These are phyloP conservation scores for Rhynchosporium graminicola DNA, from an alignment of 2,329 filamentous ascomycete genomes.

Conservation along the genomic window DNA sequence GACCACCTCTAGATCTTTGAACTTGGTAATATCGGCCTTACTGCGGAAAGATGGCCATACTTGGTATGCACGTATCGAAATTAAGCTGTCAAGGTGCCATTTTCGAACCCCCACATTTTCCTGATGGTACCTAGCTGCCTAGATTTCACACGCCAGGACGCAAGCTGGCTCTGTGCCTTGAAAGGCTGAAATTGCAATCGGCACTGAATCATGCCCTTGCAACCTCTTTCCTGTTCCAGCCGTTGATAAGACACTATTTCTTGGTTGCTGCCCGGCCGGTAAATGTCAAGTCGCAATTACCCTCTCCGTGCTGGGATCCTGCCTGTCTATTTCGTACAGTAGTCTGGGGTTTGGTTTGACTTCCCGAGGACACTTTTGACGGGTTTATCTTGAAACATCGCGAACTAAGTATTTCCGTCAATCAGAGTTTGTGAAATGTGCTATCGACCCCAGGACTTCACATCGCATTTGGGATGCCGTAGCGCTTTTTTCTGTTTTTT, in stretches of 20 bases:
- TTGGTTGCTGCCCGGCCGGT: background rate
- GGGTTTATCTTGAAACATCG: too few relatives aligned
- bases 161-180: too few relatives aligned
- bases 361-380: too few relatives aligned
- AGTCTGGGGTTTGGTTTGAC: too few relatives aligned
- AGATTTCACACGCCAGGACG: background rate
- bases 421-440: too few relatives aligned
- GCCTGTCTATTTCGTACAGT: too few relatives aligned
- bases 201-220: conserved; percentile 1
- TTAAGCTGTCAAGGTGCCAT: conserved; percentile 6
- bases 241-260: background rate
- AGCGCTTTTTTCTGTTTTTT: too few relatives aligned
- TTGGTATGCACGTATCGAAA: background rate
- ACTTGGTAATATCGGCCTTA: background rate
- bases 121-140: background rate
- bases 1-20: background rate
- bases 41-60: background rate
- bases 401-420: too few relatives aligned
- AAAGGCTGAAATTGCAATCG: background rate
- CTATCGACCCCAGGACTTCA: too few relatives aligned
- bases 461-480: too few relatives aligned
- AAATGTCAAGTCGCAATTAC: too few relatives aligned
- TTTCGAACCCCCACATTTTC: background rate
- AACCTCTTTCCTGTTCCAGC: background rate
- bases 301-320: too few relatives aligned